Evolutionary conservation across 2,329 filamentous ascomycete genomes (phyloP).

Genomic region (Pseudocercospora vitis): DNA sequence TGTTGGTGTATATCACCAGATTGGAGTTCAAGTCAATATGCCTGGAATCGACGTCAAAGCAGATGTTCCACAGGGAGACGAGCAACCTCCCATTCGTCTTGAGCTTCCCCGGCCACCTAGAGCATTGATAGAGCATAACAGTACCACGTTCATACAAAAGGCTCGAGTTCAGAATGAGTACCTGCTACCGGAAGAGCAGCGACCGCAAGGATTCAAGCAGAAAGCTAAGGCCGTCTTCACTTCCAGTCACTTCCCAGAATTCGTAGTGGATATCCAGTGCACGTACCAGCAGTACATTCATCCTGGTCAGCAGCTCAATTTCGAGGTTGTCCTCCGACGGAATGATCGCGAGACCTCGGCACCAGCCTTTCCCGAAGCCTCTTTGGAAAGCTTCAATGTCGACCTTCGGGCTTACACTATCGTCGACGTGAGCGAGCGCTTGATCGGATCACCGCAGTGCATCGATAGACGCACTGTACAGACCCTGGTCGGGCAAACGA

Average conservation of each 20-base stretch:
- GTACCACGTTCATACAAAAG: slow-evolving; percentile 11
- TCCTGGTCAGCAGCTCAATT: slow-evolving; percentile 21
- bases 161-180: slow-evolving; percentile 24
- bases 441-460: slow-evolving; percentile 18
- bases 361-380: slow-evolving; percentile 16
- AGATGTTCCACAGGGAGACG: slow-evolving; percentile 8
- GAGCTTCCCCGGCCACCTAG: slow-evolving; percentile 13
- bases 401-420: slow-evolving; percentile 20
- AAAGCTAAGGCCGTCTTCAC: slow-evolving; percentile 28
- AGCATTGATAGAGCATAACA: slow-evolving; percentile 10
- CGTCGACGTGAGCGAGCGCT: slow-evolving; percentile 17
- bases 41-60: slow-evolving; percentile 25
- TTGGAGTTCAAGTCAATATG: slow-evolving; percentile 18
- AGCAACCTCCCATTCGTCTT: slow-evolving; percentile 11
- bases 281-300: slow-evolving; percentile 21
- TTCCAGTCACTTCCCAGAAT: slow-evolving; percentile 24
- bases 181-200: slow-evolving; percentile 25
- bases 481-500: slow-evolving; percentile 11
- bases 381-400: slow-evolving; percentile 18
- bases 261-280: slow-evolving; percentile 23
- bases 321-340: slow-evolving; percentile 19
- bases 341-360: slow-evolving; percentile 17
- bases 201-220: slow-evolving; percentile 25
- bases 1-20: slow-evolving; percentile 16
- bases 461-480: slow-evolving; percentile 18